Evolutionary conservation across 2,329 filamentous ascomycete species (phyloP), one percentile per base, ranked within the genome.

Genomic region (Xylaria sp.): DNA sequence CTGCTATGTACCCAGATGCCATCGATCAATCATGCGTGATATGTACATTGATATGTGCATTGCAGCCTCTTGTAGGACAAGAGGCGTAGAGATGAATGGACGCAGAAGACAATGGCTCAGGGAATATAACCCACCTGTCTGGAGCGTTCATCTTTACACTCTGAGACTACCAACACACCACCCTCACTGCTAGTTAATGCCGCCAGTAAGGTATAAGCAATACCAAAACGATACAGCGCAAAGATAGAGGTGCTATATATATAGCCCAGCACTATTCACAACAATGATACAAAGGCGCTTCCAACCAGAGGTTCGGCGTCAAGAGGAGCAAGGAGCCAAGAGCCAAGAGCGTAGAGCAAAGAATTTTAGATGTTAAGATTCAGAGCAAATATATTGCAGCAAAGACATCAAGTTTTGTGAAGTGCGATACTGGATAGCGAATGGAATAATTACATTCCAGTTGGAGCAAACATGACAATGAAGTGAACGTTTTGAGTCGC

Each of bases 121-220:
- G 37, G 18, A 53, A 53, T 51, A 44, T 47, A 80, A 68, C 85
- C 78, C 72, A 87, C 86, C 86, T 81, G 76, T 88, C 86, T 21
- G 86, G 86, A 13, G 86, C 86, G 80, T 88, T 88, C 86, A 88
- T 87, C 32, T 73, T 84, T 71, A 9, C 68, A 27, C 13, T 51
- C 54, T n/a, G 3, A 13, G 32, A 13, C 48, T 10, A 47, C 42
- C 29, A 13, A 25, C 16, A 25, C 13, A 37, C 57, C 27, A 25
- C 47, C 29, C 47, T 9, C 18, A 42, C 32, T 25, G 37, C 37
- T 16, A n/a, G 3, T 6, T 3, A 32, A 32, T 12, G 13, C n/a
- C 25, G 25, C 37, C 16, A 16, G 25, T 18, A 2, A 18, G 40
- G 18, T 44, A 18, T 44, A 58, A 29, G 8, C 23, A 29, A 44